Percentiles rank a stretch among this genome's conserved stretches.
Evolutionary conservation across 2,329 filamentous ascomycete species (phyloP).

Genomic region (Talaromyces pinophilus): DNA sequence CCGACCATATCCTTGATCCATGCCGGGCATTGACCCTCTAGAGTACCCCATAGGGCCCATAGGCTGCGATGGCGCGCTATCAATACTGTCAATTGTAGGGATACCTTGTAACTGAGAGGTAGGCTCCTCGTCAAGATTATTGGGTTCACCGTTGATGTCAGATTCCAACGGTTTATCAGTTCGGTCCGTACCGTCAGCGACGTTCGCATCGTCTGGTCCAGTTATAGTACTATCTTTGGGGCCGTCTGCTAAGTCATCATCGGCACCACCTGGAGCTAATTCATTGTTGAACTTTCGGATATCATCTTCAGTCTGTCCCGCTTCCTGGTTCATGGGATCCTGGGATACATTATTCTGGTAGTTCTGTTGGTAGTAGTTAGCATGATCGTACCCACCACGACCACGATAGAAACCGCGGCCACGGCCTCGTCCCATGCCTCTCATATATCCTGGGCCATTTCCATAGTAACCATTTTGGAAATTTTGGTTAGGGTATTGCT

Average conservation of each 20-base stretch:
- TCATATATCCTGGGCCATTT: slow-evolving; percentile 68
- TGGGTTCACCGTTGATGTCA: neutral
- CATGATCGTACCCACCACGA: slow-evolving; percentile 41
- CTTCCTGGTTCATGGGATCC: slow-evolving; percentile 30
- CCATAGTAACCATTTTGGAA: slow-evolving; percentile 77
- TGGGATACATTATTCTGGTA: slow-evolving; percentile 36
- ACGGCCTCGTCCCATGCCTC: slow-evolving; percentile 62
- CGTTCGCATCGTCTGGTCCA: slow-evolving; percentile 6
- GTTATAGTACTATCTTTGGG: slow-evolving; percentile 24
- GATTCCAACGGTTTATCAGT: slow-evolving; percentile 2
- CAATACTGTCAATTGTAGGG: slow-evolving; percentile 36
- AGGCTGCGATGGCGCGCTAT: slow-evolving; percentile 29
- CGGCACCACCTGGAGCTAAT: slow-evolving; percentile 37
- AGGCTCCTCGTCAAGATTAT: slow-evolving; percentile 3
- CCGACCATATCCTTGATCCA: slow-evolving; percentile 41
- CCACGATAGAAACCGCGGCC: slow-evolving; percentile 56
- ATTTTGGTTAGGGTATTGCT: slow-evolving; percentile 59
- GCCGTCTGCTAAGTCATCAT: slow-evolving; percentile 33
- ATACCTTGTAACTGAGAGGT: slow-evolving; percentile 32
- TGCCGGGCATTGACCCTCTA: slow-evolving; percentile 31
- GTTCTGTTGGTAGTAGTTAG: slow-evolving; percentile 37
- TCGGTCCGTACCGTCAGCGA: slow-evolving; percentile 1
- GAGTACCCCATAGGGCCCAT: slow-evolving; percentile 32
- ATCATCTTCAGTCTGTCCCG: slow-evolving; percentile 25
- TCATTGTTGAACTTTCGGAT: slow-evolving; percentile 37